Evolutionary conservation across 2,329 filamentous ascomycete genomes (phyloP).

Genomic region (Raffaelea deltoideospora): DNA sequence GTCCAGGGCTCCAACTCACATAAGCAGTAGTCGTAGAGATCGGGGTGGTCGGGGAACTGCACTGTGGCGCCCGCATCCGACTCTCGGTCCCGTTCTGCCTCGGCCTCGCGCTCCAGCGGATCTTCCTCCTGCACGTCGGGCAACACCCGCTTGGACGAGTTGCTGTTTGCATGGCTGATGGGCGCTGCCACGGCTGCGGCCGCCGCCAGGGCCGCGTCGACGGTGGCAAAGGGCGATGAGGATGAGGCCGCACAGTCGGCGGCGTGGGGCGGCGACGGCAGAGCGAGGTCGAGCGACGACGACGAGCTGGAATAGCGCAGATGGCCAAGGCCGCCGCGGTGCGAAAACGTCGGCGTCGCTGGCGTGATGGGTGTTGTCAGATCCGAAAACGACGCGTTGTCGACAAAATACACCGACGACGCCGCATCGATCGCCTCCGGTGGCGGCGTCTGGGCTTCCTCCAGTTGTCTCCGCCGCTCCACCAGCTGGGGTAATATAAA

Average conservation of each 20-base stretch:
- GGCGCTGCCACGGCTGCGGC: not conserved
- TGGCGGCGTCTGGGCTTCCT: conserved; percentile 17
- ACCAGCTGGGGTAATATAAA: conserved; percentile 38
- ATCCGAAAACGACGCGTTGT: conserved; percentile 45
- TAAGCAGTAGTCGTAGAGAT: conserved; percentile 51
- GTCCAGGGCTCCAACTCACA: conserved; percentile 42
- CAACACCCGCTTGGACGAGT: conserved; percentile 47
- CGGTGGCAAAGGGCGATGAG: conserved; percentile 16
- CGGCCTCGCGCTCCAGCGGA: conserved; percentile 52
- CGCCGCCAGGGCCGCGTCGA: not conserved
- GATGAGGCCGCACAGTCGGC: conserved; percentile 39
- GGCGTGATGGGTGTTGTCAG: conserved; percentile 56
- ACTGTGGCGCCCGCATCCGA: not conserved
- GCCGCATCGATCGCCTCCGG: no score
- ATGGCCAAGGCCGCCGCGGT: conserved; percentile 29
- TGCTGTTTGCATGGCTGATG: conserved; percentile 1
- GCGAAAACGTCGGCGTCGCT: conserved; percentile 53
- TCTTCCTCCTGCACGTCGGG: conserved; percentile 84
- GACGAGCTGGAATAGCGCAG: conserved; percentile 52
- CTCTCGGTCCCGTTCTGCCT: not conserved
- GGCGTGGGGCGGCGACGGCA: conserved; percentile 18
- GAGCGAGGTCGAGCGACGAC: conserved; percentile 55
- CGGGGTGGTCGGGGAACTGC: conserved; percentile 25
- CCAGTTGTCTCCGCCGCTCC: conserved; percentile 30
- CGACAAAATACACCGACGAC: conserved; percentile 18